These are phyloP conservation scores for Trametes cinnabarina DNA, from an alignment of 768 basidiomycete species.

Conservation along the genomic window DNA sequence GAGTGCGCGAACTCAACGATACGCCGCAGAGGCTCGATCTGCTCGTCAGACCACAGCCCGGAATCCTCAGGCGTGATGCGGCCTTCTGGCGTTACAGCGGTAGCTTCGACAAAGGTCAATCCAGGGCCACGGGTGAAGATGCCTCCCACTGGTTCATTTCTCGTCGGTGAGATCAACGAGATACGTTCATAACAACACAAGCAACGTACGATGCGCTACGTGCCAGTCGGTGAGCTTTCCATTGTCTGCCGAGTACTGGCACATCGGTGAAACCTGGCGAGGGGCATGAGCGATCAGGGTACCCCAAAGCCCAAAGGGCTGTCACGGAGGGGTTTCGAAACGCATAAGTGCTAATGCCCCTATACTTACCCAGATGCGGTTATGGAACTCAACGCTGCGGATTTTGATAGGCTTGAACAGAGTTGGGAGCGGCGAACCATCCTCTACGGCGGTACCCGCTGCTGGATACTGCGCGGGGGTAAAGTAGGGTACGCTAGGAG, in stretches of 20 bases:
- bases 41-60: constrained; percentile 64
- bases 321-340: too few species aligned
- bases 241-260: constrained; percentile 58
- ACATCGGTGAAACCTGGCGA: constrained; percentile 49
- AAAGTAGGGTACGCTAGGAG: constrained; percentile 43
- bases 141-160: constrained; percentile 41
- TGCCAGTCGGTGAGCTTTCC: constrained; percentile 57
- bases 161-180: neutral
- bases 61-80: constrained; percentile 60
- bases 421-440: constrained; percentile 31
- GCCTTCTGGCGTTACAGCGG: constrained; percentile 56
- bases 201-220: constrained; percentile 41
- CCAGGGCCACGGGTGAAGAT: constrained; percentile 55
- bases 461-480: constrained; percentile 46
- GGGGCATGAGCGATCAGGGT: neutral
- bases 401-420: constrained; percentile 56
- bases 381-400: constrained; percentile 29
- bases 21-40: constrained; percentile 45
- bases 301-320: neutral
- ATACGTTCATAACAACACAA: neutral
- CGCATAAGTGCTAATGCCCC: too few species aligned
- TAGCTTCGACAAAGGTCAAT: constrained; percentile 62
- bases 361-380: constrained; percentile 27
- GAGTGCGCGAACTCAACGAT: constrained; percentile 71
- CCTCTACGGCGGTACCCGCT: constrained; percentile 42